Evolutionary conservation across 441 rosid species (phyloP), one percentile per base, ranked within the genome.

Genomic region (Bruguiera hainesii): DNA sequence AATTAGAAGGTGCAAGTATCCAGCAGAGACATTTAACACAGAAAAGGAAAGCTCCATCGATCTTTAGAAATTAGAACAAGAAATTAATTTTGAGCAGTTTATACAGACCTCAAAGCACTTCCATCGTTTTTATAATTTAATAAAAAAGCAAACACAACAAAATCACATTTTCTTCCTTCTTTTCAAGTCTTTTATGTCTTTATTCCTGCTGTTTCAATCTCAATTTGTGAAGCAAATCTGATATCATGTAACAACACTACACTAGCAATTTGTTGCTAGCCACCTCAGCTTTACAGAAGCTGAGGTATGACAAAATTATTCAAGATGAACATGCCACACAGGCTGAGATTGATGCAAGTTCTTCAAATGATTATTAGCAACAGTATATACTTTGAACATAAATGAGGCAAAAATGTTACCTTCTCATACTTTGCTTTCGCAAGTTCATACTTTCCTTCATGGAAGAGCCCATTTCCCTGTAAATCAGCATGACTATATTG

Each of bases 371-470:
- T 33, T 33, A 33, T 33, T 33, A 33, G 9, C 37, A 33, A 33
- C 9, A 33, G 10, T 33, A 33, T 6, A 33, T 33, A 33, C 37
- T 33, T 33, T 33, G 37, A 33, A 33, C 9, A 33, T 7, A 9
- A 37, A 42, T 13, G 6, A 26, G 63, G 49, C 3, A 35, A 37
- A 49, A 15, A 64, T n/a, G 63, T 72, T 83, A 96, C 99, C 98
- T 92, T 90, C 80, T 96, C 99, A 62, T 96, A 96, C 75, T 96
- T 96, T 21, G 90, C 89, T 83, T 83, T 96, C 7, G 98, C 96
- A 59, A 96, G 98, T 76, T 89, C 96, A 78, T 76, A 89, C 80
- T 96, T 96, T 73, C 94, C 97, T 76, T 96, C 97, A 78, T 90
- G 93, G 78, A 92, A 96, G 49, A 92, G 88, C 79, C 91, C 84